A percentile compares a stretch with the other conserved stretches of the same genome.
Conservation (phyloP, 177 flowering plant genomes). For the Vitis hybrid region DNA sequence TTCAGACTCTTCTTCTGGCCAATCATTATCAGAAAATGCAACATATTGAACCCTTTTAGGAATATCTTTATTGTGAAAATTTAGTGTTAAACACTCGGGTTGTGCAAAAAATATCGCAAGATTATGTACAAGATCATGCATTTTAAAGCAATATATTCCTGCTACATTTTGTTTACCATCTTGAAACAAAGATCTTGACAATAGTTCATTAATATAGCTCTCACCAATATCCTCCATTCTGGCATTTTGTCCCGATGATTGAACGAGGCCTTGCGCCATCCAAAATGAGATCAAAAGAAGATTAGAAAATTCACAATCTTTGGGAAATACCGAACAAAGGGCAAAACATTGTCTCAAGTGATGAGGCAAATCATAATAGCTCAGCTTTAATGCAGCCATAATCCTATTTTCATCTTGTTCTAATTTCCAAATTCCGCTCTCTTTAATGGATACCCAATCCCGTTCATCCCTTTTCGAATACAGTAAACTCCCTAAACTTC, state of each 20-base stretch:
- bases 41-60: too few relatives aligned
- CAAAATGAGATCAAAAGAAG: background rate
- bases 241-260: background rate
- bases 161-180: background rate
- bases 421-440: background rate
- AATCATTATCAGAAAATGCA: too few relatives aligned
- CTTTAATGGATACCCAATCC: background rate
- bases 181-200: slow-evolving; percentile 3
- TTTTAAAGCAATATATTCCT: too few relatives aligned
- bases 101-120: too few relatives aligned
- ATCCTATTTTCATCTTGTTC: background rate
- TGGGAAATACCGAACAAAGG: background rate
- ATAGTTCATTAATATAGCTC: background rate
- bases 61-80: too few relatives aligned
- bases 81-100: too few relatives aligned
- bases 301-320: background rate
- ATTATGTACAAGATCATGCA: too few relatives aligned
- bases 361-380: background rate
- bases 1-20: too few relatives aligned
- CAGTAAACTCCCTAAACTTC: too few relatives aligned
- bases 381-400: background rate
- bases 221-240: background rate
- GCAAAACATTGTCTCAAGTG: background rate
- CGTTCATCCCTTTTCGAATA: too few relatives aligned
- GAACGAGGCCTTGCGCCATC: slow-evolving; percentile 7